Conservation (phyloP, 257 asterid genomes). For the Ehretia macrophylla region DNA sequence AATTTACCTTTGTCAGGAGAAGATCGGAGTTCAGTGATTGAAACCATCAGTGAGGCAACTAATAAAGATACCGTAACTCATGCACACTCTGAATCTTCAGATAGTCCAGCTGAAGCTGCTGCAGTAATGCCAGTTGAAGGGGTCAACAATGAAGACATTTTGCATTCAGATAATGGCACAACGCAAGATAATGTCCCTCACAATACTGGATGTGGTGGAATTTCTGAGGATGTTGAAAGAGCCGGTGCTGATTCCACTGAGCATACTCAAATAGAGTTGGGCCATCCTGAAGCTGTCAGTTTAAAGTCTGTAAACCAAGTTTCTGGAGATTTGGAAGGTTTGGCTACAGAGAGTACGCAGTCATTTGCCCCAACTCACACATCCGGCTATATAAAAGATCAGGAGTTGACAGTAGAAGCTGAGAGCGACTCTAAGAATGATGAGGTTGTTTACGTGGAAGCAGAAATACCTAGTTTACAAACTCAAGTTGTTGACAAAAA, state of each 20-base stretch:
- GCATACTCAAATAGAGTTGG: not conserved
- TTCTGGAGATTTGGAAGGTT: slow-evolving; percentile 10
- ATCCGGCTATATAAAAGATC: not conserved
- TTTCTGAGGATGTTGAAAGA: slow-evolving; percentile 11
- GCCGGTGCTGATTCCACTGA: slow-evolving; percentile 10
- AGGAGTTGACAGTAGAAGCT: slow-evolving; percentile 1
- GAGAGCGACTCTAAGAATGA: slow-evolving; percentile 7
- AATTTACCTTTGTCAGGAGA: slow-evolving; percentile 9
- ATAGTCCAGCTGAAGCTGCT: slow-evolving; percentile 29
- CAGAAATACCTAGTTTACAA: slow-evolving; percentile 9
- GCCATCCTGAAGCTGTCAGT: not conserved
- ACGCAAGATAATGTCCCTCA: slow-evolving; percentile 9
- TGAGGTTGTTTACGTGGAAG: not conserved
- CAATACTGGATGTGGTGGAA: slow-evolving; percentile 12
- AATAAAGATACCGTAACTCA: slow-evolving; percentile 18
- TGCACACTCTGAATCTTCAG: slow-evolving; percentile 12
- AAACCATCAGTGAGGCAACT: slow-evolving; percentile 10
- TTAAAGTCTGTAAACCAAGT: slow-evolving; percentile 3
- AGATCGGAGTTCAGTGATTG: slow-evolving; percentile 13
- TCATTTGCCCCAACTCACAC: not conserved
- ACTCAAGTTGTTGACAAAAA: slow-evolving; percentile 19
- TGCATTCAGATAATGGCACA: slow-evolving; percentile 9
- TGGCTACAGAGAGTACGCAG: slow-evolving; percentile 9
- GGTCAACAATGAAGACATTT: slow-evolving; percentile 20
- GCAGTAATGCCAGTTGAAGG: slow-evolving; percentile 13